Evolutionary conservation across 768 basidiomycete species (phyloP), one percentile per base, ranked within the genome.

Genomic region (Lactarius indigo): DNA sequence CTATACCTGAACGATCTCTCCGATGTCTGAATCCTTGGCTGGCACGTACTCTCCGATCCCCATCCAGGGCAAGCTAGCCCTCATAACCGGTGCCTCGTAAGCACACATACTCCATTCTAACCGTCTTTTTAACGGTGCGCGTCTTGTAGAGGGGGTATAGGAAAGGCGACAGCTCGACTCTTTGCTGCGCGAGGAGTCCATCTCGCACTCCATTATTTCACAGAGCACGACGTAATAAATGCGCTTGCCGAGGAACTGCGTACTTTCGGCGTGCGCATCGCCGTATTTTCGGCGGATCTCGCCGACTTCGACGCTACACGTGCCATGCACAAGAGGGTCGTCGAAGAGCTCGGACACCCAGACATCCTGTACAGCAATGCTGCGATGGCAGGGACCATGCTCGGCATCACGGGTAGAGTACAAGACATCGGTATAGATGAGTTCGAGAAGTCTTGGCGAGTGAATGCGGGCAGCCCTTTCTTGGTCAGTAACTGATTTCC

Each of bases 311-410:
- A 82, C 17, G 73, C 69, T 1, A 81, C 81, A n/a, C 77, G 80
- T n/a, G 72, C 67, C 60, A 69, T 85, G 31, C 76, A 84, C 68
- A 73, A 74, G 15, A 75, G 78, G 20, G 80, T 85, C 37, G 79
- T 83, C 20, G 71, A 72, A 23, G 66, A 72, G 7, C 73, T 85
- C 56, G 84, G 84, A 0, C 75, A 82, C 62, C 82, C 83, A 0
- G 82, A 84, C 69, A 79, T 85, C 60, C 67, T 85, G 41, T 84
- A 83, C 72, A 82, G 81, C 69, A 86, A 86, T 66, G 78, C 82
- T 50, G 84, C 83, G 10, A 75, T 76, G 1, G 77, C 80, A 0
- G 78, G 78, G 10, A 78, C 73, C 7, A 74, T 72, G 26, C 79
- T 83, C 33, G 84, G 84, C 0, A 78, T 78, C 9, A 71, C 74